Conservation (phyloP, 2,329 filamentous ascomycete species). For the Elsinoe necatrix region DNA sequence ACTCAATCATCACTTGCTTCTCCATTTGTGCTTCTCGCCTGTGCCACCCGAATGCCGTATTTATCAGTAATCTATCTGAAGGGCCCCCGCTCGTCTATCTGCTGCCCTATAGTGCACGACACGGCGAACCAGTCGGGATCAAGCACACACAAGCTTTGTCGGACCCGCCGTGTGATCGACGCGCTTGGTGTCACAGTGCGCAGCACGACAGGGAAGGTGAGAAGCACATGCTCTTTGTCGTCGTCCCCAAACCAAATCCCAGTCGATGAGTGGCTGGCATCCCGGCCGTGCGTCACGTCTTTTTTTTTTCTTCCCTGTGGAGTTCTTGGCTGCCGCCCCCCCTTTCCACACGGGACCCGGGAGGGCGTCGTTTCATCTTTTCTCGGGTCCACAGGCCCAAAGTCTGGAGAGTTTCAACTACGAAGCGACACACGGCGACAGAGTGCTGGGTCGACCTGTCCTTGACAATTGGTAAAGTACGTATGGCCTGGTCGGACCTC, state of each 20-base stretch:
- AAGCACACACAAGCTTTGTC: neutral
- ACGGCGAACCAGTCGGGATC: neutral
- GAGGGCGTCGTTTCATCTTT: neutral
- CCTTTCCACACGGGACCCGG: neutral
- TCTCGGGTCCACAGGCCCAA: neutral
- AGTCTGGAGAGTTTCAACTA: neutral
- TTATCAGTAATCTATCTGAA: neutral
- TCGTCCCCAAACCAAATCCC: neutral
- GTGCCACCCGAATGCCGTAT: neutral
- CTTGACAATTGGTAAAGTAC: neutral
- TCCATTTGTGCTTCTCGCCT: neutral
- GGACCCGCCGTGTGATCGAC: neutral
- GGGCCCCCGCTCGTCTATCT: neutral
- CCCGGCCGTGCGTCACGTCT: neutral
- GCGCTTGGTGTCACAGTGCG: constrained; percentile 1
- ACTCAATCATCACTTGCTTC: neutral
- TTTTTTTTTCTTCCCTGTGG: too few species aligned
- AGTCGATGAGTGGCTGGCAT: neutral
- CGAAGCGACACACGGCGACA: neutral
- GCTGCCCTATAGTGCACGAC: neutral
- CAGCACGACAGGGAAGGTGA: neutral
- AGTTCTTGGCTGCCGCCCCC: neutral
- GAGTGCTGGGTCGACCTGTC: neutral
- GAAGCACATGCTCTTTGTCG: neutral
- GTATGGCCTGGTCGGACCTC: neutral